Conservation (phyloP, 768 basidiomycete species). For the Pulveroboletus sp. region DNA sequence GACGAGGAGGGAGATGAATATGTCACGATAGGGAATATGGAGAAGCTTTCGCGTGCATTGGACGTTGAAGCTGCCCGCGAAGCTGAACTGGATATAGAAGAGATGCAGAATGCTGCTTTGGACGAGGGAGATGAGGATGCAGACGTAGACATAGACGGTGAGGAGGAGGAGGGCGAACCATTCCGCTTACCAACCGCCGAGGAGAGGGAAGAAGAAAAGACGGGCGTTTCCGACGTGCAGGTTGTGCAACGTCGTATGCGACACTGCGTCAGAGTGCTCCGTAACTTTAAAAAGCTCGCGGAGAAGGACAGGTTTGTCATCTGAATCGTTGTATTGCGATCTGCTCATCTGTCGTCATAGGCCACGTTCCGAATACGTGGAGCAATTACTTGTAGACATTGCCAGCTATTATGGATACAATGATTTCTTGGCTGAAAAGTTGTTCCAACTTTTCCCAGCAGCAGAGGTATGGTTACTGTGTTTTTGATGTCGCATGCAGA, state of each 20-base stretch:
- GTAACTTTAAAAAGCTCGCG: constrained; percentile 65
- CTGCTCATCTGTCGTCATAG: constrained; percentile 39
- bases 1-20: constrained; percentile 52
- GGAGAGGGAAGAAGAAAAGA: constrained; percentile 71
- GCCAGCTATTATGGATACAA: constrained; percentile 98
- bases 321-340: background rate
- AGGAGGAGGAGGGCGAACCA: constrained; percentile 35
- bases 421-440: constrained; percentile 88
- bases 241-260: constrained; percentile 77
- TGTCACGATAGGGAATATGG: constrained; percentile 78
- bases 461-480: constrained; percentile 61
- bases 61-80: constrained; percentile 66
- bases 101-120: constrained; percentile 53
- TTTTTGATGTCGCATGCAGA: background rate
- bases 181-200: constrained; percentile 68
- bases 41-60: constrained; percentile 70
- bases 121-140: constrained; percentile 48
- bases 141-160: constrained; percentile 39
- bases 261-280: constrained; percentile 66
- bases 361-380: constrained; percentile 83
- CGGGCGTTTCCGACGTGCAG: constrained; percentile 64
- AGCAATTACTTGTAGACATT: constrained; percentile 85
- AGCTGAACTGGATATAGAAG: constrained; percentile 64
- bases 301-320: constrained; percentile 55
- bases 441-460: constrained; percentile 90